Percentiles rank a stretch among this genome's conserved stretches.
Conservation (phyloP, 768 basidiomycete genomes). For the Agaricus subrufescens region DNA sequence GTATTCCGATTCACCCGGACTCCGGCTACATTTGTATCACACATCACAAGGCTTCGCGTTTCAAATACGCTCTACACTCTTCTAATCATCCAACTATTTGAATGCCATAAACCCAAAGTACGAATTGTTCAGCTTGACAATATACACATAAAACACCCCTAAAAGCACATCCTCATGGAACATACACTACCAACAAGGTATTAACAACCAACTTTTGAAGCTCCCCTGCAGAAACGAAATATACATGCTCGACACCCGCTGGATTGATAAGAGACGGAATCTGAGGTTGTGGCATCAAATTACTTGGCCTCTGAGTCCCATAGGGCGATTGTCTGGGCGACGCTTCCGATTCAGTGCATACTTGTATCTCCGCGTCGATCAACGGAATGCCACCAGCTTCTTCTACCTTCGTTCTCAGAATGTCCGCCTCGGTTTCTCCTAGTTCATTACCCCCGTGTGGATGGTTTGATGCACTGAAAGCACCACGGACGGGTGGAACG, state of each 20-base stretch:
- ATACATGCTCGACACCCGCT: conserved; percentile 63
- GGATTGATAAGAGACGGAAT: conserved; percentile 27
- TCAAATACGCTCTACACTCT: too few species aligned
- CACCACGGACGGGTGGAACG: conserved; percentile 35
- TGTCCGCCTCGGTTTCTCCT: conserved; percentile 29
- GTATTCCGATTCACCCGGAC: too few species aligned
- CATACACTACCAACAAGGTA: conserved; percentile 64
- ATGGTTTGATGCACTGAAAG: conserved; percentile 28
- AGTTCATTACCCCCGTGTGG: not conserved
- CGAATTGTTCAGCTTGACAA: too few species aligned
- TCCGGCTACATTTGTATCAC: too few species aligned
- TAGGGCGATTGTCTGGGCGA: conserved; percentile 2
- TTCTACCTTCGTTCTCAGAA: conserved; percentile 52
- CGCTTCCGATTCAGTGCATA: conserved; percentile 43
- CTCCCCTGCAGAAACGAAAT: conserved; percentile 61
- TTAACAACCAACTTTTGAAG: conserved; percentile 75
- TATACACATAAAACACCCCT: too few species aligned
- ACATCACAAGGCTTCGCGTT: too few species aligned
- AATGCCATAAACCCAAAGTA: too few species aligned
- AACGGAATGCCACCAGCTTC: conserved; percentile 66
- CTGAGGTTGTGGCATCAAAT: conserved; percentile 14
- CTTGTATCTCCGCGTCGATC: conserved; percentile 54
- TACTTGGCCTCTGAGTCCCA: conserved; percentile 14
- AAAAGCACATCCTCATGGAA: conserved; percentile 32
- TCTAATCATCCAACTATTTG: too few species aligned